A percentile compares a stretch with the other conserved stretches of the same genome.
Conservation (phyloP, 1,284 basidiomycete genomes). For the Jaminaea rosea region DNA sequence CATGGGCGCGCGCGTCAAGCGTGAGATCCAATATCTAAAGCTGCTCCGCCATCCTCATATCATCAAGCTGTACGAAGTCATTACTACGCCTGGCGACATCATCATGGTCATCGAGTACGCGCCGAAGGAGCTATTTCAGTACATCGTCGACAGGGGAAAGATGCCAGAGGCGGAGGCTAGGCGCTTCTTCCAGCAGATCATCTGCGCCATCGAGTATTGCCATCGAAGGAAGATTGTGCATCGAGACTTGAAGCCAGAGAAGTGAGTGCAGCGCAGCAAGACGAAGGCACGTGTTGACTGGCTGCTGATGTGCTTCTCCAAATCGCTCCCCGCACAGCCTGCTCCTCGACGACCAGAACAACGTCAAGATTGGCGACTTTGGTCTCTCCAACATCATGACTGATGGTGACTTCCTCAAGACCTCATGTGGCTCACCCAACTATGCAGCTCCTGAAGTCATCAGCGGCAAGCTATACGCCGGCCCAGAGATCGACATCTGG, state of each 20-base stretch:
- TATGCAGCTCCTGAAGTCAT: conserved; percentile 47
- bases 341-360: conserved; percentile 42
- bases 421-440: conserved; percentile 45
- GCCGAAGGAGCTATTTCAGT: conserved; percentile 45
- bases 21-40: conserved; percentile 55
- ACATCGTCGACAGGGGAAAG: conserved; percentile 43
- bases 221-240: conserved; percentile 58
- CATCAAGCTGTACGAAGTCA: conserved; percentile 47
- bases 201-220: conserved; percentile 44
- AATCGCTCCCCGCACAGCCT: conserved; percentile 8
- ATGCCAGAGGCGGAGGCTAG: conserved; percentile 43
- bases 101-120: conserved; percentile 48
- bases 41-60: conserved; percentile 45
- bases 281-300: background rate
- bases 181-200: conserved; percentile 46
- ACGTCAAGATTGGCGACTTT: conserved; percentile 47
- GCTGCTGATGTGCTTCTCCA: background rate
- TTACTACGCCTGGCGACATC: conserved; percentile 44
- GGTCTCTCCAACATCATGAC: conserved; percentile 47
- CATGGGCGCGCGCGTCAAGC: conserved; percentile 61
- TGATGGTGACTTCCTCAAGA: conserved; percentile 47
- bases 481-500: conserved; percentile 47
- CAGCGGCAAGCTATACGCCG: conserved; percentile 43
- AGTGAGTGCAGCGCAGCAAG: conserved; percentile 11
- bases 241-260: conserved; percentile 46